Evolutionary conservation across 2,329 filamentous ascomycete genomes (phyloP).

Genomic region (Fusarium caatingaense): DNA sequence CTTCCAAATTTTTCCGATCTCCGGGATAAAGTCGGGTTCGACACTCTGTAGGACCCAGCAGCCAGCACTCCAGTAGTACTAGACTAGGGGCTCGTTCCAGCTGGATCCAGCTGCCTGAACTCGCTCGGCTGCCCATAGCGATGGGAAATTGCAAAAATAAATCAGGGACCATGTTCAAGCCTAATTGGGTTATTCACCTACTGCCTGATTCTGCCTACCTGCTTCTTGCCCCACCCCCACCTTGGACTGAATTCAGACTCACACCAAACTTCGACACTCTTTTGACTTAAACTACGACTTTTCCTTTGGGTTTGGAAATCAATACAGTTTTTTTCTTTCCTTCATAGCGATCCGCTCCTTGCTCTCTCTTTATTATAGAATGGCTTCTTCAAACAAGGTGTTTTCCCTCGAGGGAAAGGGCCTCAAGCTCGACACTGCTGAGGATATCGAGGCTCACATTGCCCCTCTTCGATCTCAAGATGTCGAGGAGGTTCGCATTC

Average conservation of each 20-base stretch:
- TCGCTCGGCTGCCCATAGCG: slow-evolving; percentile 19
- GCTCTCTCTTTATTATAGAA: slow-evolving; percentile 32
- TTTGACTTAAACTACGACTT: slow-evolving; percentile 32
- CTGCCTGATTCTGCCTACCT: slow-evolving; percentile 35
- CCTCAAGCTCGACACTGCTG: slow-evolving; percentile 90
- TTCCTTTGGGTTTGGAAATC: slow-evolving; percentile 28
- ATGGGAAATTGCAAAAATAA: slow-evolving; percentile 27
- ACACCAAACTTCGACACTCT: slow-evolving; percentile 37
- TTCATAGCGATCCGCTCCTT: slow-evolving; percentile 14
- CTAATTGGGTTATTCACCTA: slow-evolving; percentile 20
- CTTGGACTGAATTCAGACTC: slow-evolving; percentile 34
- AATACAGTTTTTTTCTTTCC: slow-evolving; percentile 18
- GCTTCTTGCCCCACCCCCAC: slow-evolving; percentile 46
- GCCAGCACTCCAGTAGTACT: not conserved
- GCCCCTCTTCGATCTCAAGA: slow-evolving; percentile 77
- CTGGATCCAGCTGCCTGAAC: not conserved
- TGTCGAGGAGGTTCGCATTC: slow-evolving; percentile 85
- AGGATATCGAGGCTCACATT: slow-evolving; percentile 87
- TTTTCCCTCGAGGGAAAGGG: slow-evolving; percentile 94
- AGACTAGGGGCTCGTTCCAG: not conserved
- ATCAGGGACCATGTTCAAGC: slow-evolving; percentile 8
- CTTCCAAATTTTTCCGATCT: slow-evolving; percentile 39
- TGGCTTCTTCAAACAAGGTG: slow-evolving; percentile 64
- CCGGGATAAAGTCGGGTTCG: slow-evolving; percentile 34
- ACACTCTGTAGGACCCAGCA: not conserved